Evolutionary conservation across 371 early-diverging fungal species (phyloP), one percentile per base, ranked within the genome.

Genomic region (Rhizopus microsporus): DNA sequence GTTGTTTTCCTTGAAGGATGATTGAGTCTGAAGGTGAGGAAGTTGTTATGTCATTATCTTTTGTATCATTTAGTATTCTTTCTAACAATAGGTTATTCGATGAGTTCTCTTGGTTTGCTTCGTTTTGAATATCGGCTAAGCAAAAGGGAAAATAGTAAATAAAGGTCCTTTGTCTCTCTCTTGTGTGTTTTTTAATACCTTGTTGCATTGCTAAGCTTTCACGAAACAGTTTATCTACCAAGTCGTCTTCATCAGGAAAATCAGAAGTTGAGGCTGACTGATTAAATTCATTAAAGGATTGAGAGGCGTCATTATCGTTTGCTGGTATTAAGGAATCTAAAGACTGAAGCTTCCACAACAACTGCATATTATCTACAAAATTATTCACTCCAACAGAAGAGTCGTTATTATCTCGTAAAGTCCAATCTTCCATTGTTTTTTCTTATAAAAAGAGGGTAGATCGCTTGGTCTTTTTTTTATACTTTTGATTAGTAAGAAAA

Each of bases 181-280:
- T 0, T 44, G 15, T 44, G 44, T 44, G 15, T 44, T 34, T 51
- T 38, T 12, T 12, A 10, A 48, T 54, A 61, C 67, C 62, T 58
- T 47, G 55, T 37, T 70, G 67, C 57, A 70, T 63, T 42, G 64
- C 68, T 17, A 68, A 50, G 40, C 63, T 70, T 44, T 70, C 67
- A 48, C 66, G 67, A 60, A 74, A 68, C 16, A 74, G 49, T 37
- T 71, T 65, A 33, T 74, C 71, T 9, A 74, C 69, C 23, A 74
- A 54, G 33, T 71, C 71, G 44, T 70, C 74, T 17, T 68, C 67
- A 15, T 63, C 63, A 56, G 56, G 64, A 7, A 71, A 54, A 51
- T 73, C 73, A 29, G 72, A 62, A 15, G 65, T 61, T 3, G 71
- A 66, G 1, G 57, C 59, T 5, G 76, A 67, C 31, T 71, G 71